These are phyloP conservation scores for Paramecium sexaurelia DNA, from an alignment of 73 alveolate species.

Conservation along the genomic window DNA sequence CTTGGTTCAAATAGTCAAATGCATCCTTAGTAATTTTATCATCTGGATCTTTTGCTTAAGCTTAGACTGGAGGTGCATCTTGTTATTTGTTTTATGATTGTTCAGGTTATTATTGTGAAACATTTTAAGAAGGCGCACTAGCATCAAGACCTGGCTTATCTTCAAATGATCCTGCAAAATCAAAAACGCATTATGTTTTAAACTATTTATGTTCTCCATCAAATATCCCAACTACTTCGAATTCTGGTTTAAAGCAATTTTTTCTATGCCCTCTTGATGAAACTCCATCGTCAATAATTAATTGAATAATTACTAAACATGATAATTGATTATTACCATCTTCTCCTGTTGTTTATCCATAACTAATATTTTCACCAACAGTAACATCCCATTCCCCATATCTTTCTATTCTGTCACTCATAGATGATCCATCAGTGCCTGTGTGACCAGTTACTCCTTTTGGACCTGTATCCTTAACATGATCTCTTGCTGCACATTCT, in stretches of 20 bases:
- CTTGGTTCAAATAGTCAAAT: neutral
- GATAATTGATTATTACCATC: constrained; percentile 48
- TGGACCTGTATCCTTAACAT: constrained; percentile 87
- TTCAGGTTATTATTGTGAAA: neutral
- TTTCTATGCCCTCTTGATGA: constrained; percentile 84
- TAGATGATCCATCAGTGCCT: constrained; percentile 85
- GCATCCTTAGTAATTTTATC: constrained; percentile 27
- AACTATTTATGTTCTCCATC: constrained; percentile 26
- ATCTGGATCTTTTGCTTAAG: neutral
- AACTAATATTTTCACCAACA: constrained; percentile 84
- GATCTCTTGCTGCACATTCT: constrained; percentile 80
- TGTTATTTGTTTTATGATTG: neutral
- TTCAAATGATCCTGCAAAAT: constrained; percentile 36
- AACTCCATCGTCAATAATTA: constrained; percentile 87
- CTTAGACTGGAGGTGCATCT: neutral
- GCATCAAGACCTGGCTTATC: neutral
- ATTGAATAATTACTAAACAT: constrained; percentile 70
- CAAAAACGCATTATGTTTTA: constrained; percentile 23
- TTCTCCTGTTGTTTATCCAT: constrained; percentile 78
- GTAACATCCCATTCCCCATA: constrained; percentile 82
- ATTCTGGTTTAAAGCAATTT: constrained; percentile 76
- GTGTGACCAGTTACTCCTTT: constrained; percentile 78
- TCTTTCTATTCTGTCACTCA: constrained; percentile 82
- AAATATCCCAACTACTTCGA: constrained; percentile 16
- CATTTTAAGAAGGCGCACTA: neutral